phyloP scores from a whole-genome alignment of 805 yeast species.

The Myxozyma melibiosi region DNA sequence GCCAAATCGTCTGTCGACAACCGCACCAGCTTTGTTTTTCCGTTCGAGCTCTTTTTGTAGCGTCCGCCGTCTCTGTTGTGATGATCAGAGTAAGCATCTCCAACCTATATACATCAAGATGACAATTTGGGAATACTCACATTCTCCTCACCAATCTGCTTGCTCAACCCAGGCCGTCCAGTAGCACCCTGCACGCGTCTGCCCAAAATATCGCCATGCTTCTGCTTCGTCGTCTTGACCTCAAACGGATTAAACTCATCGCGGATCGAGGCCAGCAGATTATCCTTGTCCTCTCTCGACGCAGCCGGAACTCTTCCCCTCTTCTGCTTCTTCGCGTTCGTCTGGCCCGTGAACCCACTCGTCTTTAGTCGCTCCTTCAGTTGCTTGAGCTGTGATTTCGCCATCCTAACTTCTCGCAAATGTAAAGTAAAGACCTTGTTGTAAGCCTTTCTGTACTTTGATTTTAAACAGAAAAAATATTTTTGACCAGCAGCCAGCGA shows the following conservation, averaged over 20 bases:
- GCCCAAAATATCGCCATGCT: constrained; percentile 53
- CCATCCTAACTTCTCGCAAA: no score
- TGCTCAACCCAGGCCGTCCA: constrained; percentile 70
- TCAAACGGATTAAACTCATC: constrained; percentile 91
- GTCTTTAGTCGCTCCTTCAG: constrained; percentile 74
- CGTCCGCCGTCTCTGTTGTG: constrained; percentile 52
- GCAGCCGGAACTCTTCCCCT: constrained; percentile 39
- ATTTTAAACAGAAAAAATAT: no score
- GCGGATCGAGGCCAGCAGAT: constrained; percentile 62
- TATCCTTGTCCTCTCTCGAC: constrained; percentile 68
- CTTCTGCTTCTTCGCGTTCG: constrained; percentile 61
- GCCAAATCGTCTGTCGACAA: constrained; percentile 84
- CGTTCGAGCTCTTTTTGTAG: constrained; percentile 65
- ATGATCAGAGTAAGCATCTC: background rate
- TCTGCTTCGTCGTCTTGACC: constrained; percentile 66
- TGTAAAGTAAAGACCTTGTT: no score
- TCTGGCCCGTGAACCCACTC: constrained; percentile 84
- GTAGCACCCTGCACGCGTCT: constrained; percentile 51
- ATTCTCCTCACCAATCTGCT: constrained; percentile 65
- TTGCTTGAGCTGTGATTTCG: constrained; percentile 84
- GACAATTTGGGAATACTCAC: constrained; percentile 9
- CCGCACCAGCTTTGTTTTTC: constrained; percentile 74
- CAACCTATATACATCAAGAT: background rate
- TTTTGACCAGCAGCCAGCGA: no score
- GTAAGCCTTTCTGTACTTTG: background rate